Percentiles rank a stretch among this genome's conserved stretches.
Conservation (phyloP, 2,329 filamentous ascomycete genomes). For the Neofusicoccum cordaticola region DNA sequence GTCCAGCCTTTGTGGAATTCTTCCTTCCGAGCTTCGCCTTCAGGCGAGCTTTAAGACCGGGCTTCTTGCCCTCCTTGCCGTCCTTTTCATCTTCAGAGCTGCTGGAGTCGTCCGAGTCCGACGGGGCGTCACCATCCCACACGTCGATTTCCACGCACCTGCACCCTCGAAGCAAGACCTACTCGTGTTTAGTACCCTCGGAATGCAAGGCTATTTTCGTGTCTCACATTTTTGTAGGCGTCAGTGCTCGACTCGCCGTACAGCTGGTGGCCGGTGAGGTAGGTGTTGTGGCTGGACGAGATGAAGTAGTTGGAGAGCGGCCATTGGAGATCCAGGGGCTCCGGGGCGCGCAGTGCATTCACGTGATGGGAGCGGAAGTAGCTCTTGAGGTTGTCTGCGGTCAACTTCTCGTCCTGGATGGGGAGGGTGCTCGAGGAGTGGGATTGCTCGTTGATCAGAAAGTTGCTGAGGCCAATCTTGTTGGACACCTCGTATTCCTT, state of each 20-base stretch:
- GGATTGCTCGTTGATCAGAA: conserved; percentile 5
- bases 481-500: conserved; percentile 31
- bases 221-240: conserved; percentile 69
- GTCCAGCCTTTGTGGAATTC: conserved; percentile 35
- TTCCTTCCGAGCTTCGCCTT: conserved; percentile 33
- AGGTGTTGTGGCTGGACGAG: conserved; percentile 93
- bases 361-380: conserved; percentile 24
- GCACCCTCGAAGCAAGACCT: conserved; percentile 74
- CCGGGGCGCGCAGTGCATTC: conserved; percentile 44
- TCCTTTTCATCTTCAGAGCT: conserved; percentile 28
- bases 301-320: conserved; percentile 90
- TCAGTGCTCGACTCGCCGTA: conserved; percentile 73
- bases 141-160: conserved; percentile 94
- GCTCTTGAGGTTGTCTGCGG: neutral
- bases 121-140: conserved; percentile 69
- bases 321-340: conserved; percentile 56
- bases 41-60: conserved; percentile 15
- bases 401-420: conserved; percentile 4
- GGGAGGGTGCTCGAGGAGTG: conserved; percentile 6
- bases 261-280: conserved; percentile 82
- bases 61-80: conserved; percentile 24
- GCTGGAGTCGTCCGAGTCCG: conserved; percentile 35
- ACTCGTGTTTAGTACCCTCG: neutral
- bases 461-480: conserved; percentile 20
- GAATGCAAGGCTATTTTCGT: neutral